Base-by-base conservation (phyloP, 768 basidiomycete genomes). In the Crassisporium funariophilum region DNA sequence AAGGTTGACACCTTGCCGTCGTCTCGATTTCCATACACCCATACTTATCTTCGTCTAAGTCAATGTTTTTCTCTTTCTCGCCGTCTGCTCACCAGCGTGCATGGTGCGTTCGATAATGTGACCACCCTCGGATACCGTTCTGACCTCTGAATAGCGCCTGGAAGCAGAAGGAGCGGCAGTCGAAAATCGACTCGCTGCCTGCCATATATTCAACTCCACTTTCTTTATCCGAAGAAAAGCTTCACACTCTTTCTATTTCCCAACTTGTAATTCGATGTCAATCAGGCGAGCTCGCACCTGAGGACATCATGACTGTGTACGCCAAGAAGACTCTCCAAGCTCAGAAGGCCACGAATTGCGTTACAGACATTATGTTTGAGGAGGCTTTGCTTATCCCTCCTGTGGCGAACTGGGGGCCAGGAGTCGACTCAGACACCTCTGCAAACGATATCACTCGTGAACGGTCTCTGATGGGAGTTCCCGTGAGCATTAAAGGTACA, bases 401-500 rank as follows among this genome's bases (percentile, higher is more conserved):
- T 25, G 67, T 58, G 19, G 65, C 63, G 20, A 70, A 73, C 41
- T 75, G 72, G 71, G 69, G 63, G 0, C 68, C 68, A 8, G 68
- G 60, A 21, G 55, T 67, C 9, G 73, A 74, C 49, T 58, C 65
- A 1, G 73, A 74, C 38, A 58, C 66, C 4, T 56, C 47, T 27
- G 44, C 64, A 11, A 58, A 55, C 29, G 76, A 74, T 43, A 60
- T 58, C 11, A 52, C 60, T 15, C 58, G 63, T 17, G 71, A 74
- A 47, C 71, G 71, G 15, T 76, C 81, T 9, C 70, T 88, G 5
- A 75, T 85, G 37, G 85, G 85, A 13, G 77, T 88, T 0, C 86
- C 86, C 12, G 70, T 88, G 15, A 83, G 82, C 38, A 67, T 88
- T 56, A 88, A 88, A 70, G 85, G 86, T 68, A 53, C 38, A 56